phyloP scores from a whole-genome alignment of 176 grass and related monocot species.

The Carex myosuroides region DNA sequence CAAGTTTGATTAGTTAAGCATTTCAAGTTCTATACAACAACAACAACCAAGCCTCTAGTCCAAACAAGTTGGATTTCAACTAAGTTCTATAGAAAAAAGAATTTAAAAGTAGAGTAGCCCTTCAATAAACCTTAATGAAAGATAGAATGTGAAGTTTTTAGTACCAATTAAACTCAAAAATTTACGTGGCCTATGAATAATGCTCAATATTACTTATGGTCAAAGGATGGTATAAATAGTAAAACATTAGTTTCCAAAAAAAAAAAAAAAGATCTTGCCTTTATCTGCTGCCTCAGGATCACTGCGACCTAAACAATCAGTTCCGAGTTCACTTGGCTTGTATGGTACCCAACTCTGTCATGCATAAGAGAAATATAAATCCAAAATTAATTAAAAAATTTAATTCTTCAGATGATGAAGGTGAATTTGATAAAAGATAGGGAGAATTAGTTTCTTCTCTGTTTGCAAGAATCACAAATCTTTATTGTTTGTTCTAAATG shows the following conservation, averaged over 20 bases:
- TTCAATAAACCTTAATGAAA: conserved; percentile 2
- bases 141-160: background rate
- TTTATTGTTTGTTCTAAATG: background rate
- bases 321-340: conserved; percentile 29
- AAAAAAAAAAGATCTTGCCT: conserved; percentile 26
- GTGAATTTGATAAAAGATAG: background rate
- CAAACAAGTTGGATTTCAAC: background rate
- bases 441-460: background rate
- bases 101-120: background rate
- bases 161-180: background rate
- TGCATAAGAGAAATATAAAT: conserved; percentile 12
- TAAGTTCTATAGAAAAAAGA: background rate
- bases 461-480: background rate
- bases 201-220: background rate
- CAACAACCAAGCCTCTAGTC: too few species aligned
- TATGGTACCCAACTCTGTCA: conserved; percentile 64
- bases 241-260: background rate
- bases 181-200: background rate
- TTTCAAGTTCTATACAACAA: background rate
- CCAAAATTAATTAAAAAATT: background rate
- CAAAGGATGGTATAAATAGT: background rate
- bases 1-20: background rate
- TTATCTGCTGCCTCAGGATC: conserved; percentile 40
- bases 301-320: conserved; percentile 38
- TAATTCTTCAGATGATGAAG: background rate